Evolutionary conservation across 1,284 basidiomycete genomes (phyloP), one percentile per base, ranked within the genome.

Genomic region (Rhodotorula mucilaginosa): DNA sequence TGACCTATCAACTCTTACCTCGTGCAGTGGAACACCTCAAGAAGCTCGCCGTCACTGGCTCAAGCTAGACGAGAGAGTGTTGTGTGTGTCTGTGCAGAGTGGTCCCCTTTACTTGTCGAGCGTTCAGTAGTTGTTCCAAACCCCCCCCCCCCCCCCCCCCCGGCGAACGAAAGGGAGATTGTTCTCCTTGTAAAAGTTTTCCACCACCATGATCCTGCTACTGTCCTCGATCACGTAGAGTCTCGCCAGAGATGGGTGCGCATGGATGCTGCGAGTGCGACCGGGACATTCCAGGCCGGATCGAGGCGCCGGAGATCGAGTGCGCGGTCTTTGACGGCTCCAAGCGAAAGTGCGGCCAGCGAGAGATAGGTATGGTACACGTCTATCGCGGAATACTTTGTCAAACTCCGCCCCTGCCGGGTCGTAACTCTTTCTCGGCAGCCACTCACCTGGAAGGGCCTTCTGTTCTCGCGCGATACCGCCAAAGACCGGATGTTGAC

Each of bases 361-460:
- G 91, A 88, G 44, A 97, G 84, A 80, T 96, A 97, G 0, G 92
- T 93, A 78, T 97, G 93, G 62, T 78, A 80, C 88, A 95, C 13
- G 91, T 93, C 83, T 96, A 92, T 44, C 39, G 39, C 12, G 39
- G 39, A 44, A 10, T 8, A 44, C 39, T 44, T 44, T 12, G 39
- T 44, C 39, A 44, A 44, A 44, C 39, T 44, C 39, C 39, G 34
- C 34, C 34, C 34, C 34, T 34, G 34, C 34, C 34, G 34, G 34
- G 34, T 34, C 34, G 8, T 34, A 8, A 34, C 34, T 34, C 34
- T 5, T 5, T 34, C 34, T 34, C 34, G 6, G 34, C 34, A 34
- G 34, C 34, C 21, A 15, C 61, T 57, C 21, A 91, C 91, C 91
- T 74, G 93, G 88, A 75, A 84, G 85, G 74, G 92, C 90, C 16